A percentile compares a stretch with the other conserved stretches of the same genome.
These are phyloP conservation scores for Solanum pinnatisectum DNA, from an alignment of 257 asterid genomes.

Conservation along the genomic window DNA sequence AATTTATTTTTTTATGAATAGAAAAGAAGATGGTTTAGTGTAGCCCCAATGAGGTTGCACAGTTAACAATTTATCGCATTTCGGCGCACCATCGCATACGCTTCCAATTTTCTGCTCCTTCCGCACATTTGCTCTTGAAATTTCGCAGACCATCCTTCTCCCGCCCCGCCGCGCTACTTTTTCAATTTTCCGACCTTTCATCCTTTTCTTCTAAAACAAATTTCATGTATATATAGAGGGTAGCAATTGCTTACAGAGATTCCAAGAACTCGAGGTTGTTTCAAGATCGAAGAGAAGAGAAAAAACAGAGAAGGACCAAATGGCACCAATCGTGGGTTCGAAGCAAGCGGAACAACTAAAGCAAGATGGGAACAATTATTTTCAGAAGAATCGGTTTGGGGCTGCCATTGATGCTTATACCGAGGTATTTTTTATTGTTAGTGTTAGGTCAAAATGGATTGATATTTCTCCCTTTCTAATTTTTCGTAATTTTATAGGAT, in stretches of 20 bases:
- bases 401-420: slow-evolving; percentile 97
- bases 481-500: neutral
- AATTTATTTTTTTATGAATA: neutral
- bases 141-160: neutral
- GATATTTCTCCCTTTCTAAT: neutral
- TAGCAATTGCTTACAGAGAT: neutral
- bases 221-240: neutral
- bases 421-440: slow-evolving; percentile 31
- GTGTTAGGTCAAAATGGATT: neutral
- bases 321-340: slow-evolving; percentile 41
- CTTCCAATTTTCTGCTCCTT: neutral
- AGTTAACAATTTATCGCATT: neutral
- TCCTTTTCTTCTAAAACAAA: neutral
- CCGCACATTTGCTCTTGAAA: neutral
- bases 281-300: neutral
- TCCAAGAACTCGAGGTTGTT: neutral
- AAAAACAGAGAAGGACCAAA: neutral
- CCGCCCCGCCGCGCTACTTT: neutral
- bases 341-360: slow-evolving; percentile 80
- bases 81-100: neutral
- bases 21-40: neutral
- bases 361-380: slow-evolving; percentile 62
- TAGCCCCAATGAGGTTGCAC: neutral
- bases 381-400: slow-evolving; percentile 51
- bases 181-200: neutral